Percentiles rank a stretch among this genome's conserved stretches.
phyloP scores from a whole-genome alignment of 1,284 basidiomycete genomes.

The Fomitopsis betulina region DNA sequence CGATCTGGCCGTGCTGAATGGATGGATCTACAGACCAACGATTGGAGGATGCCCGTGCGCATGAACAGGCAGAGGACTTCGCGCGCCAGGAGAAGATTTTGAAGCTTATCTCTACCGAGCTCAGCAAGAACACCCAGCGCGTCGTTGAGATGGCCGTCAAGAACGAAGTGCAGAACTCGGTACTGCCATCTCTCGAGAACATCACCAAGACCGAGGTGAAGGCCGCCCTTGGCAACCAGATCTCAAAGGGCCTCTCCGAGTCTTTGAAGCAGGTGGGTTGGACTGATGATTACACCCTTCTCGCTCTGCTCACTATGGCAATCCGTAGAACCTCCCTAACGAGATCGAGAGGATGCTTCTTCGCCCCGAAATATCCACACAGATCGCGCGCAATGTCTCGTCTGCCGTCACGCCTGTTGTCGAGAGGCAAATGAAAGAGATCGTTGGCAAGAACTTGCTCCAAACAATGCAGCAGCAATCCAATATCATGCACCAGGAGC shows the following conservation, averaged over 20 bases:
- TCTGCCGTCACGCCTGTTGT: slow-evolving; percentile 65
- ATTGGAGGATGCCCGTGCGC: slow-evolving; percentile 70
- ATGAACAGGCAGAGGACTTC: slow-evolving; percentile 74
- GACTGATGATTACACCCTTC: not conserved
- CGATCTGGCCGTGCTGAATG: not conserved
- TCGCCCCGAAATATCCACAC: slow-evolving; percentile 69
- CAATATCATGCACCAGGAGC: slow-evolving; percentile 68
- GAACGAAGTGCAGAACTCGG: slow-evolving; percentile 72
- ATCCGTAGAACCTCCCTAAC: slow-evolving; percentile 56
- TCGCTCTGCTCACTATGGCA: slow-evolving; percentile 5
- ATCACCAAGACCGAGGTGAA: slow-evolving; percentile 78
- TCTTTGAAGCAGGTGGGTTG: slow-evolving; percentile 63
- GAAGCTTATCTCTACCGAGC: slow-evolving; percentile 78
- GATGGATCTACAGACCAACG: slow-evolving; percentile 55
- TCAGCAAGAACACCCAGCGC: slow-evolving; percentile 79
- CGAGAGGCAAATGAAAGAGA: slow-evolving; percentile 77
- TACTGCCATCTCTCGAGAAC: slow-evolving; percentile 71
- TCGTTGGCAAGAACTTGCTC: slow-evolving; percentile 65
- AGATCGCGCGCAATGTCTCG: slow-evolving; percentile 69
- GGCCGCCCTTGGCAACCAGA: slow-evolving; percentile 67
- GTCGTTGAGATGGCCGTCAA: slow-evolving; percentile 84
- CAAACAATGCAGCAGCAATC: slow-evolving; percentile 71
- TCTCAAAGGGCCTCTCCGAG: slow-evolving; percentile 66
- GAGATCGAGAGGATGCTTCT: slow-evolving; percentile 75
- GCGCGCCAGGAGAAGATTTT: slow-evolving; percentile 81